Conservation (phyloP, 2,329 filamentous ascomycete species). For the Fusarium vanettenii region DNA sequence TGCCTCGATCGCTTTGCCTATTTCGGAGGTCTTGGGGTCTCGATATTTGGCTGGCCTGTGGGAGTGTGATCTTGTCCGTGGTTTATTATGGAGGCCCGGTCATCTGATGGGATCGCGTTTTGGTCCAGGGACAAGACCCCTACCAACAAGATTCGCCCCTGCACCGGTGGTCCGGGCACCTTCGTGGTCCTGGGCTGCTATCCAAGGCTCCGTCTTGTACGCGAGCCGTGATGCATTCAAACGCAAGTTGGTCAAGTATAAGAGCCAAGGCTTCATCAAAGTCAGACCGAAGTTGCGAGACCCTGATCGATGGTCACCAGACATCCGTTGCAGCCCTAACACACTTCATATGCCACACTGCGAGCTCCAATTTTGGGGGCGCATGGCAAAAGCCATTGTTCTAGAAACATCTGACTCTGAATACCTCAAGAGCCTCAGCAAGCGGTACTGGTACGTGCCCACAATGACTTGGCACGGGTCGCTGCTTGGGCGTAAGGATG, state of each 20-base stretch:
- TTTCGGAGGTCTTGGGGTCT: background rate
- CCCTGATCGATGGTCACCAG: background rate
- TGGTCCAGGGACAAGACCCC: conserved; percentile 5
- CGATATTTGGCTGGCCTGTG: conserved; percentile 23
- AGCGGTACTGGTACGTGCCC: background rate
- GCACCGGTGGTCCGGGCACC: conserved; percentile 8
- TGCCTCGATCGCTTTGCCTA: conserved; percentile 1
- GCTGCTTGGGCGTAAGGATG: background rate
- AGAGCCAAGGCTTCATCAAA: background rate
- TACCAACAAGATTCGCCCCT: background rate
- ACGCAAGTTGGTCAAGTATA: background rate
- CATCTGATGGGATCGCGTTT: background rate
- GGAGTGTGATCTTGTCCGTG: conserved; percentile 4
- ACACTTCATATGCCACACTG: conserved; percentile 18
- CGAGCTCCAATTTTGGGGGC: conserved; percentile 7
- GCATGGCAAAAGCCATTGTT: background rate
- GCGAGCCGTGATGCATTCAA: background rate
- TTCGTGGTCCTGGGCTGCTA: conserved; percentile 26
- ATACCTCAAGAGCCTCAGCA: background rate
- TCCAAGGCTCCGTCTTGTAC: conserved; percentile 1
- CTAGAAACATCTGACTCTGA: background rate
- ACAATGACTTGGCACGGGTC: background rate
- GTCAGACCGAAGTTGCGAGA: background rate
- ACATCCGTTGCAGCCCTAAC: background rate
- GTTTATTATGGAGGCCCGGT: conserved; percentile 10